Base-by-base conservation (phyloP, 2,329 filamentous ascomycete genomes). In the Fusarium redolens region DNA sequence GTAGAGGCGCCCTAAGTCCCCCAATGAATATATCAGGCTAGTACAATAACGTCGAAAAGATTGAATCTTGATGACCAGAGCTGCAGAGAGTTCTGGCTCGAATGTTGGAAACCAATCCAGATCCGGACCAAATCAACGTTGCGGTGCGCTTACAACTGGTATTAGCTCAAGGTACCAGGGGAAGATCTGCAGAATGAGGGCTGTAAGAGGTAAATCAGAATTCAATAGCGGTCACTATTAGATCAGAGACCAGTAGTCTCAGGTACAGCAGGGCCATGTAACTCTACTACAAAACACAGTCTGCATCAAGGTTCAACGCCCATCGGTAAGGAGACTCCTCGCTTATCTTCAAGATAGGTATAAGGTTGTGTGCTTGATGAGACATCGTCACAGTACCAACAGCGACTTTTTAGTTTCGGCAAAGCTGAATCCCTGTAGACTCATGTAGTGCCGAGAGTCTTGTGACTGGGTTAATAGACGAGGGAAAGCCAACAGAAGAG, bases 151-250 rank as follows among this genome's bases (percentile, higher is more conserved):
- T 57, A 33, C 51, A n/a, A n/a, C 35, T 31, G 12, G 25, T 25
- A 30, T 37, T 31, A 55, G 48, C 38, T 30, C 18, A 71, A 73
- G 70, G 51, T 33, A 71, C 70, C 38, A 57, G 59, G 56, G 45
- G 63, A 67, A 60, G 58, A 50, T 59, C 47, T 65, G 22, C 51
- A 44, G 33, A 17, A 48, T n/a, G 11, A 35, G 15, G 18, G 22
- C 35, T 37, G 33, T 2, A 40, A 57, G 31, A 47, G 54, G 33
- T 15, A 35, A 33, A 40, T 7, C n/a, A 20, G 35, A 50, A 12
- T 43, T 44, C 52, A 44, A 35, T 15, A 45, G 37, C 51, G 25
- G 57, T 51, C n/a, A 40, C 44, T 38, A 33, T 18, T 35, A n/a
- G 45, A 22, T 30, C 12, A 30, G n/a, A 56, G 30, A 22, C 3